phyloP scores from a whole-genome alignment of 129 eudicot species.

The Kitagawia praeruptora region DNA sequence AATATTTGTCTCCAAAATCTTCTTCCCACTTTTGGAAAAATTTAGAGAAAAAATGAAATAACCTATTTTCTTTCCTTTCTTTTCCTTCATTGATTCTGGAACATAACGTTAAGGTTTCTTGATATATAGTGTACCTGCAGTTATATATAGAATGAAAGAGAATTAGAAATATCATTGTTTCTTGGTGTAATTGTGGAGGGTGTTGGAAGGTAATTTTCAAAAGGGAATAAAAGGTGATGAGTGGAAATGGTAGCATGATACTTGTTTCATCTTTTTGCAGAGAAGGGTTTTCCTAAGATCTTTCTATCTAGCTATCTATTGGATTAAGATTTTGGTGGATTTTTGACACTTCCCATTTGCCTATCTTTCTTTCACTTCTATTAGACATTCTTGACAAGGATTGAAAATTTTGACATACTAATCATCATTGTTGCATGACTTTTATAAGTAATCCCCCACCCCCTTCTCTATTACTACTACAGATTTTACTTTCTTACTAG shows the following conservation, averaged over 20 bases:
- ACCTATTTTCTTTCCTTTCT: too few relatives aligned
- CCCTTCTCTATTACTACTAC: neutral
- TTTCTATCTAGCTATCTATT: neutral
- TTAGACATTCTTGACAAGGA: constrained; percentile 29
- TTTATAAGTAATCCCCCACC: neutral
- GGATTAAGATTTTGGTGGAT: neutral
- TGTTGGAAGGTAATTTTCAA: neutral
- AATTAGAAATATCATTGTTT: too few relatives aligned
- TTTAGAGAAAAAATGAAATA: too few relatives aligned
- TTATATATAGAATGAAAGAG: too few relatives aligned
- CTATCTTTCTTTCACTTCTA: neutral
- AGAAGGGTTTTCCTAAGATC: constrained; percentile 1
- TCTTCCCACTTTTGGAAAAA: too few relatives aligned
- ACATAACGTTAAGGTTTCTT: neutral
- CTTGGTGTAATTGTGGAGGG: neutral
- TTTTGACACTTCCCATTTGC: neutral
- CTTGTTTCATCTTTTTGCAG: constrained; percentile 3
- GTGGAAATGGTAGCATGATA: neutral
- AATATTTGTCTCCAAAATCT: too few relatives aligned
- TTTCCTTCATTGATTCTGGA: too few relatives aligned
- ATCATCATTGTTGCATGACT: constrained; percentile 18
- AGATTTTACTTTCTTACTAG: neutral
- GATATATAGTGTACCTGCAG: neutral
- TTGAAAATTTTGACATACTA: constrained; percentile 22
- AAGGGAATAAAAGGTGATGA: neutral